These are phyloP conservation scores for Aureobasidium sp. DNA, from an alignment of 2,329 filamentous ascomycete species.

Conservation along the genomic window DNA sequence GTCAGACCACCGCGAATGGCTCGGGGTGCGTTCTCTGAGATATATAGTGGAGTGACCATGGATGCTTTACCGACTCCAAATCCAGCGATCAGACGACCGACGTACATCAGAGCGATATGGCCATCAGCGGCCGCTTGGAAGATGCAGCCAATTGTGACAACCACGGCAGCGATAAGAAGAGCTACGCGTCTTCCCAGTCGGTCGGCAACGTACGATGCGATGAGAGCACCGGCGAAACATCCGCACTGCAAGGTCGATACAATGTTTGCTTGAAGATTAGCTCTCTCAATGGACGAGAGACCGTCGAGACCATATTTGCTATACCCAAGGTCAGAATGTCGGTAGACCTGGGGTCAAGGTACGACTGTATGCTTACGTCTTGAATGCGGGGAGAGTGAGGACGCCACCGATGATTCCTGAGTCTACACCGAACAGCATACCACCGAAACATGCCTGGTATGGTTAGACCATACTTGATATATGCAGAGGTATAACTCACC, in stretches of 20 bases:
- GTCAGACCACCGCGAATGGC: constrained; percentile 52
- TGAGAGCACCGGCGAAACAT: constrained; percentile 55
- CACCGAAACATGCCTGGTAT: constrained; percentile 53
- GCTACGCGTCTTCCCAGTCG: constrained; percentile 46
- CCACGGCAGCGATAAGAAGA: constrained; percentile 47
- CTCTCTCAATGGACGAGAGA: constrained; percentile 32
- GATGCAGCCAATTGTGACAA: constrained; percentile 53
- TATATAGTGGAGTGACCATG: constrained; percentile 47
- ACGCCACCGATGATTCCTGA: constrained; percentile 62
- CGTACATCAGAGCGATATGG: constrained; percentile 53
- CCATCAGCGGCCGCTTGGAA: constrained; percentile 57
- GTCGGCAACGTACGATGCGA: constrained; percentile 48
- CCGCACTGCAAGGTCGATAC: constrained; percentile 64
- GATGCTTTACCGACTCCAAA: constrained; percentile 29
- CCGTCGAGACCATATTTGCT: constrained; percentile 46
- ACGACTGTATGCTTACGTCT: constrained; percentile 33
- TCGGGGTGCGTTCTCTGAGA: constrained; percentile 49
- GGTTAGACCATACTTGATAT: constrained; percentile 17
- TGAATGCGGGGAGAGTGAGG: constrained; percentile 50
- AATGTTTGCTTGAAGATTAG: constrained; percentile 56
- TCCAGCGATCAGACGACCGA: constrained; percentile 53
- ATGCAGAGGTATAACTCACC: constrained; percentile 24
- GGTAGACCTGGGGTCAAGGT: too few species aligned
- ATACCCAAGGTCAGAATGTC: not conserved
- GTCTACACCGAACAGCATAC: constrained; percentile 58